A percentile compares a stretch with the other conserved stretches of the same genome.
phyloP scores from a whole-genome alignment of 208 protist genomes.

The Vickermania spadyakhi region DNA sequence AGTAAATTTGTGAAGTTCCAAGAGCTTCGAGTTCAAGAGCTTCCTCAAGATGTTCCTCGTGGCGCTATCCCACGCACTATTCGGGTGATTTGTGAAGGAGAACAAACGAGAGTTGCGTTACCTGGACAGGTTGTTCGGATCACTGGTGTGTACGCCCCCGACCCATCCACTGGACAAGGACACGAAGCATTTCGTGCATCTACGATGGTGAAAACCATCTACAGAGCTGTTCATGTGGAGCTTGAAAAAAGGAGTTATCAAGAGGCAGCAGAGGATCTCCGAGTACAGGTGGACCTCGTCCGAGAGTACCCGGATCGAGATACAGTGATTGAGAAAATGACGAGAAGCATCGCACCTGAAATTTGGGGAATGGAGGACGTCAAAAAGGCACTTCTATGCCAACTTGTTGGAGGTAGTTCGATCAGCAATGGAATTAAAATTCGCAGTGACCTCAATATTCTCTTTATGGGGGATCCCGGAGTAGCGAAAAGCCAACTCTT shows the following conservation, averaged over 20 bases:
- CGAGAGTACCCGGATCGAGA: slow-evolving; percentile 69
- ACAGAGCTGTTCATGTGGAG: slow-evolving; percentile 59
- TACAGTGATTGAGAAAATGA: slow-evolving; percentile 95
- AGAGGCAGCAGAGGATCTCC: slow-evolving; percentile 63
- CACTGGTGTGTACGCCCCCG: slow-evolving; percentile 73
- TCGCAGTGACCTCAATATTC: slow-evolving; percentile 98
- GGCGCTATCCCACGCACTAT: slow-evolving; percentile 82
- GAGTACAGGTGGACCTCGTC: slow-evolving; percentile 52
- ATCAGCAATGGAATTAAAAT: slow-evolving; percentile 92
- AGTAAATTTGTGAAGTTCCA: slow-evolving; percentile 84
- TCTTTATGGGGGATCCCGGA: slow-evolving; percentile 99
- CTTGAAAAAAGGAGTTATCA: slow-evolving; percentile 82
- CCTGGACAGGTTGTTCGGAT: slow-evolving; percentile 78
- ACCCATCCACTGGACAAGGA: slow-evolving; percentile 73
- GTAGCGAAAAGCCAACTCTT: slow-evolving; percentile 98
- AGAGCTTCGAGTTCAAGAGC: slow-evolving; percentile 82
- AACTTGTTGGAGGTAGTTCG: slow-evolving; percentile 98
- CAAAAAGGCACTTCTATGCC: slow-evolving; percentile 97
- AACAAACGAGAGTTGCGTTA: slow-evolving; percentile 66
- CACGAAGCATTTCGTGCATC: slow-evolving; percentile 78
- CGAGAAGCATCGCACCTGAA: slow-evolving; percentile 92
- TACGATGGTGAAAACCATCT: slow-evolving; percentile 82
- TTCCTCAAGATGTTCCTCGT: slow-evolving; percentile 79
- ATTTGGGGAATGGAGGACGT: slow-evolving; percentile 98
- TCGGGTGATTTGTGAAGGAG: slow-evolving; percentile 78